Conservation (phyloP, 495 filamentous ascomycete genomes). For the Apodospora peruviana region DNA sequence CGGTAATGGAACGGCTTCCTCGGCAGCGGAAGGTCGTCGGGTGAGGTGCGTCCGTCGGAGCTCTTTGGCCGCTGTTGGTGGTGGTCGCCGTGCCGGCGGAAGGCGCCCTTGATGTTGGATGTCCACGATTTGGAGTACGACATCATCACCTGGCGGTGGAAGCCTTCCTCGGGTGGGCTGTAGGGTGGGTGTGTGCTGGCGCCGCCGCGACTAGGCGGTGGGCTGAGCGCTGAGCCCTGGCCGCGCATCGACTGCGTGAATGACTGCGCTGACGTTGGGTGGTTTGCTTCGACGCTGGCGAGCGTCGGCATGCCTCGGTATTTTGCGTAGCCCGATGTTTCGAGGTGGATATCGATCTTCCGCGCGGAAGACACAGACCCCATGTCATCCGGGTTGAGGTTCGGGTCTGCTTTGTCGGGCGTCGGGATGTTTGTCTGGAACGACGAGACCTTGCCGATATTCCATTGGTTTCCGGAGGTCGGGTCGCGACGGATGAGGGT, state of each 20-base stretch:
- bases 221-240: background rate
- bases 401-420: constrained; percentile 17
- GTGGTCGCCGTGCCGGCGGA: constrained; percentile 21
- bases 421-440: constrained; percentile 38
- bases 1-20: constrained; percentile 21
- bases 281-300: constrained; percentile 24
- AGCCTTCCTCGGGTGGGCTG: constrained; percentile 24
- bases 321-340: constrained; percentile 45
- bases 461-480: constrained; percentile 75
- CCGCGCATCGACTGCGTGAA: constrained; percentile 14
- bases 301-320: constrained; percentile 39
- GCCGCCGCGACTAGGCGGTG: too few species aligned
- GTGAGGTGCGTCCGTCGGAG: constrained; percentile 9
- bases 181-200: background rate
- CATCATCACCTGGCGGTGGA: constrained; percentile 47
- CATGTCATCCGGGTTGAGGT: constrained; percentile 40
- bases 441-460: constrained; percentile 66
- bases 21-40: constrained; percentile 14
- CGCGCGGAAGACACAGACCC: constrained; percentile 41
- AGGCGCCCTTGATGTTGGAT: constrained; percentile 34
- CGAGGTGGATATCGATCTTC: constrained; percentile 39
- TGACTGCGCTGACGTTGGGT: constrained; percentile 25
- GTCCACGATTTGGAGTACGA: constrained; percentile 40
- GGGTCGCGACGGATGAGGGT: constrained; percentile 88
- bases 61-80: constrained; percentile 14